phyloP scores from a whole-genome alignment of 495 filamentous ascomycete species.

The Lindgomyces ingoldianus region DNA sequence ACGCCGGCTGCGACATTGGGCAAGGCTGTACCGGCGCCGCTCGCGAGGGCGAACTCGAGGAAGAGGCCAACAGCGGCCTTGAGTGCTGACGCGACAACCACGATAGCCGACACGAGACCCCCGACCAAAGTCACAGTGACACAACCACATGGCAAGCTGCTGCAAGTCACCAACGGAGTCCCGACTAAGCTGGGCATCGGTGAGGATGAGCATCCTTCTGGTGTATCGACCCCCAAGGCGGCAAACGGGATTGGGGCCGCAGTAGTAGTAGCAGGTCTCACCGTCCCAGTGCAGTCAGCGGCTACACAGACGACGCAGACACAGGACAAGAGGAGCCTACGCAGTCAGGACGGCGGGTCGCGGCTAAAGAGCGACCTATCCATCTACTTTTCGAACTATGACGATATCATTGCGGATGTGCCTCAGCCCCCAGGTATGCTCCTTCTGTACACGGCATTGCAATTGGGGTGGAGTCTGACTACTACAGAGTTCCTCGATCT shows the following conservation, averaged over 20 bases:
- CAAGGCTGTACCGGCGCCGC: not conserved
- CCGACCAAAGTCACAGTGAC: constrained; percentile 42
- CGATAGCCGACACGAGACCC: constrained; percentile 31
- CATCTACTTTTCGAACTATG: constrained; percentile 85
- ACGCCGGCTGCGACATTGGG: not conserved
- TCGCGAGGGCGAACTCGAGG: constrained; percentile 17
- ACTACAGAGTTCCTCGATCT: constrained; percentile 57
- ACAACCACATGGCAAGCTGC: constrained; percentile 41
- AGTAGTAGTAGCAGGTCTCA: constrained; percentile 10
- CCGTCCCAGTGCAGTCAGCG: constrained; percentile 14
- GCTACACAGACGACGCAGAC: constrained; percentile 2
- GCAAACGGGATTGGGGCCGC: not conserved
- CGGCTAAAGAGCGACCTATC: constrained; percentile 85
- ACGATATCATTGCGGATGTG: constrained; percentile 83
- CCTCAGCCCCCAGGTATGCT: constrained; percentile 70
- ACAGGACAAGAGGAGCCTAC: constrained; percentile 47
- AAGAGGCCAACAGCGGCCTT: constrained; percentile 30
- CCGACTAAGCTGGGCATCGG: constrained; percentile 27
- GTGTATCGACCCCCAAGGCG: constrained; percentile 23
- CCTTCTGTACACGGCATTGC: constrained; percentile 3
- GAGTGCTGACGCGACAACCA: constrained; percentile 7
- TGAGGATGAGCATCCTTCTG: constrained; percentile 36
- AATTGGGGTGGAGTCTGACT: not conserved
- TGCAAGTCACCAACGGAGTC: constrained; percentile 44
- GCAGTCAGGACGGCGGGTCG: constrained; percentile 51